These are phyloP conservation scores for Papilionanthe hybrid DNA, from an alignment of 116 monocot species.

Conservation along the genomic window DNA sequence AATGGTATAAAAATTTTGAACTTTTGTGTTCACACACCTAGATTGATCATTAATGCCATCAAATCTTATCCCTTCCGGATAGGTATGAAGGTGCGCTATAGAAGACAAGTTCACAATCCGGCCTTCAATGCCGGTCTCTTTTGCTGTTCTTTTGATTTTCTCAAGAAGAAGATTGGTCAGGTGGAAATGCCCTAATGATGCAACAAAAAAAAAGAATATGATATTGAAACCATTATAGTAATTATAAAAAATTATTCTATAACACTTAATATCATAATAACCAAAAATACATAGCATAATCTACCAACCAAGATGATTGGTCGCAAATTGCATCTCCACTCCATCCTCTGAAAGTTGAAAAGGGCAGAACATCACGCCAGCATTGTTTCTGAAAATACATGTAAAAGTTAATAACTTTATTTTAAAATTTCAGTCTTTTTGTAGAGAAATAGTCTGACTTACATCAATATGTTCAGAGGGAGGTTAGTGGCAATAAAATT, in stretches of 20 bases:
- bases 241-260: too few relatives aligned
- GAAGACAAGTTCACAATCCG: constrained; percentile 94
- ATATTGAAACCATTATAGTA: not conserved
- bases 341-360: constrained; percentile 84
- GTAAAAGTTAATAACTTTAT: too few relatives aligned
- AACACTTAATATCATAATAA: not conserved
- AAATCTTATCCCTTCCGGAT: constrained; percentile 64
- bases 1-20: not conserved
- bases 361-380: constrained; percentile 95
- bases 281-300: not conserved
- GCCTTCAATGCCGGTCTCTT: constrained; percentile 59
- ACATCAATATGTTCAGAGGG: constrained; percentile 87
- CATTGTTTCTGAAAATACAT: constrained; percentile 70
- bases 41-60: constrained; percentile 55
- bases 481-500: constrained; percentile 52
- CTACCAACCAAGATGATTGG: constrained; percentile 82
- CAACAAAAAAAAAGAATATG: not conserved
- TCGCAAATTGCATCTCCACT: constrained; percentile 91
- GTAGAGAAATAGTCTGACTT: constrained; percentile 1
- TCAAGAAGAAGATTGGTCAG: constrained; percentile 91
- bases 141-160: constrained; percentile 81
- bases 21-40: constrained; percentile 25
- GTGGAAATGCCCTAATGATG: constrained; percentile 69
- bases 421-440: not conserved
- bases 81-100: constrained; percentile 65